Percentiles rank a stretch among this genome's conserved stretches.
These are phyloP conservation scores for Penicillium antarcticum DNA, from an alignment of 495 filamentous ascomycete species.

Conservation along the genomic window DNA sequence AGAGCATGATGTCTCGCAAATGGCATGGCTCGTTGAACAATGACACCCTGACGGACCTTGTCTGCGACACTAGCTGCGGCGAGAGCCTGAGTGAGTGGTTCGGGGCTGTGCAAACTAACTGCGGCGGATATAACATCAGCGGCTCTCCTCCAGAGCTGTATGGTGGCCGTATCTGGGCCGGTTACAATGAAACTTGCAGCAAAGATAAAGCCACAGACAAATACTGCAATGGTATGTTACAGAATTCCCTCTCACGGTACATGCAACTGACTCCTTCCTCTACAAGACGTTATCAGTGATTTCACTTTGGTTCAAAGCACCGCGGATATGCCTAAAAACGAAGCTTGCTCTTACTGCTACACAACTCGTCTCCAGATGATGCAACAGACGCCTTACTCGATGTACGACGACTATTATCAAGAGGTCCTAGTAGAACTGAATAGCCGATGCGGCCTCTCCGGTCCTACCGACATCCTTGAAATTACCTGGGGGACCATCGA, in stretches of 20 bases:
- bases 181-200: conserved; percentile 19
- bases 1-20: background rate
- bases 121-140: conserved; percentile 1
- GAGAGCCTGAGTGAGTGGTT: conserved; percentile 1
- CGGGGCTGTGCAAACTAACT: background rate
- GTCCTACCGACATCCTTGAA: background rate
- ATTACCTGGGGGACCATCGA: background rate
- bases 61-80: background rate
- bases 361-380: conserved; percentile 10
- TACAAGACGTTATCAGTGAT: background rate
- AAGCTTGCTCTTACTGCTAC: conserved; percentile 21
- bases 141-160: conserved; percentile 2
- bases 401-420: conserved; percentile 9
- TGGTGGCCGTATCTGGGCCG: conserved; percentile 8
- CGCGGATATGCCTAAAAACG: conserved; percentile 7
- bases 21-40: conserved; percentile 2
- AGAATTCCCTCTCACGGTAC: background rate
- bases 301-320: conserved; percentile 6
- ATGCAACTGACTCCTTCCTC: background rate
- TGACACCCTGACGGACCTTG: conserved; percentile 3
- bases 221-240: background rate
- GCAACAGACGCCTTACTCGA: conserved; percentile 17
- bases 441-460: background rate
- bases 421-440: background rate
- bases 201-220: conserved; percentile 11